phyloP scores from a whole-genome alignment of 2,329 filamentous ascomycete genomes.

The Macroventuria anomochaeta region DNA sequence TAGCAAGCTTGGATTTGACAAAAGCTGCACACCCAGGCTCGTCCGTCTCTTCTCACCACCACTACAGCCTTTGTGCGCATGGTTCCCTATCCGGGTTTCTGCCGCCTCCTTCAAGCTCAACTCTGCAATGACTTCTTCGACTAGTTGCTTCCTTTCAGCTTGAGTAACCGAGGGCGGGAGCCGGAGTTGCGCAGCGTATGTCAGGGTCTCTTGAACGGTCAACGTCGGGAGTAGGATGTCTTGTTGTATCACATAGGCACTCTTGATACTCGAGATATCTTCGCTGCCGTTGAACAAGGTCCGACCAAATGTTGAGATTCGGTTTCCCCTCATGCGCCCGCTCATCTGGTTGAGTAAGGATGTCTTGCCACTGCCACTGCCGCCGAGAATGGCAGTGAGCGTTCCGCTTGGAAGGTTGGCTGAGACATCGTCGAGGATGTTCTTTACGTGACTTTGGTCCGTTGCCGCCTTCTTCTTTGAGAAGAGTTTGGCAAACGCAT shows the following conservation, averaged over 20 bases:
- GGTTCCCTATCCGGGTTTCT: conserved; percentile 74
- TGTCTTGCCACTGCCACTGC: conserved; percentile 72
- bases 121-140: conserved; percentile 79
- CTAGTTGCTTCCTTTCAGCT: conserved; percentile 66
- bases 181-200: conserved; percentile 74
- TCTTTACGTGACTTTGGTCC: conserved; percentile 46
- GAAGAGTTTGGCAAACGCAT: conserved; percentile 31
- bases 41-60: conserved; percentile 79
- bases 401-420: conserved; percentile 70
- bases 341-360: conserved; percentile 70
- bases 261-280: conserved; percentile 59
- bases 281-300: conserved; percentile 67
- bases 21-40: conserved; percentile 77
- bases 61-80: conserved; percentile 75
- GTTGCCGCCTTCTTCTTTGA: conserved; percentile 35
- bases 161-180: conserved; percentile 67
- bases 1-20: conserved; percentile 79
- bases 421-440: conserved; percentile 67
- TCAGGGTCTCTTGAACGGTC: conserved; percentile 76
- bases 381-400: conserved; percentile 77
- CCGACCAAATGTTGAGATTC: conserved; percentile 59
- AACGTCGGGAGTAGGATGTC: conserved; percentile 75
- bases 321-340: conserved; percentile 67
- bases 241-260: conserved; percentile 78
- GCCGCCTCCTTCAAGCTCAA: conserved; percentile 79